Conservation (phyloP, 163 green algal genomes). For the Chloromonas sp. region DNA sequence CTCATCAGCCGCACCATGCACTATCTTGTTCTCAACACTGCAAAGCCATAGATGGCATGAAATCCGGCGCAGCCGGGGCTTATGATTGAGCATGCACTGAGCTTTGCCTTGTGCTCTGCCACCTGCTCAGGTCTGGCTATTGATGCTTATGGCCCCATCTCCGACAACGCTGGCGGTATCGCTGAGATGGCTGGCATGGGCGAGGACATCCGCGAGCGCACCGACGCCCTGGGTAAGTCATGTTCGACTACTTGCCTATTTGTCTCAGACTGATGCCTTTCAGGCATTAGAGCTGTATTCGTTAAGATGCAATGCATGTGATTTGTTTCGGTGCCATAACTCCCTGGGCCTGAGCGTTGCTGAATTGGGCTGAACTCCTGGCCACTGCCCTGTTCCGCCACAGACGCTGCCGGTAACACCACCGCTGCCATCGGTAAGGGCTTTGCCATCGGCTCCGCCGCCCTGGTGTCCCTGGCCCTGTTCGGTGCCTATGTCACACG, state of each 20-base stretch:
- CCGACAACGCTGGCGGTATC: slow-evolving; percentile 98
- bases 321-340: no score
- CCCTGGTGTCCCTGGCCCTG: slow-evolving; percentile 94
- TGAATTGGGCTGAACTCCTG: no score
- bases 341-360: no score
- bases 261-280: slow-evolving; percentile 52
- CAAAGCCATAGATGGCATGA: no score
- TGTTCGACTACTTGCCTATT: not conserved
- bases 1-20: no score
- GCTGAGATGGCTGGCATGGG: slow-evolving; percentile 98
- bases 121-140: slow-evolving; percentile 66
- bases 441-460: slow-evolving; percentile 97
- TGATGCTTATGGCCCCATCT: slow-evolving; percentile 96
- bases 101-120: no score
- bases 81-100: no score
- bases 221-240: slow-evolving; percentile 63
- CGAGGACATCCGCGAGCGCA: slow-evolving; percentile 95
- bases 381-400: no score
- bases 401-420: slow-evolving; percentile 96
- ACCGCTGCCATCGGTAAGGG: slow-evolving; percentile 99
- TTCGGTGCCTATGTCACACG: slow-evolving; percentile 95
- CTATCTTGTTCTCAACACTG: no score
- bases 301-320: no score
- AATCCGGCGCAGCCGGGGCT: no score
- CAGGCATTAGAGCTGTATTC: no score